Conservation (phyloP, 345 rosid genomes). For the Euphorbia peplus region DNA sequence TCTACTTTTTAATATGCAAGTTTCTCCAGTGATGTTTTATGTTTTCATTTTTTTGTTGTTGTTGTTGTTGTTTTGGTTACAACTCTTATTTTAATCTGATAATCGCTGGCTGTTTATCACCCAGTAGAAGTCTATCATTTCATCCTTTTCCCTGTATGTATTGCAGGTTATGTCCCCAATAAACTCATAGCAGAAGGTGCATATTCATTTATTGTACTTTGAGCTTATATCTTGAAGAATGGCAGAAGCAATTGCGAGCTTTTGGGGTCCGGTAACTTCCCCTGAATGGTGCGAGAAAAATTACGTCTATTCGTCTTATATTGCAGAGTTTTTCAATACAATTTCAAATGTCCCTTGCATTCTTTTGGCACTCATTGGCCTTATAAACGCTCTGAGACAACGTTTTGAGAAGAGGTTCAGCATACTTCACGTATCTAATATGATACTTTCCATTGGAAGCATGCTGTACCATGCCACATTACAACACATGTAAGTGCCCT, state of each 20-base stretch:
- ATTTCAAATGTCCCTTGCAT: conserved; percentile 71
- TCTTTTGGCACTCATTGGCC: conserved; percentile 78
- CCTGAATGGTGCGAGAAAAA: conserved; percentile 88
- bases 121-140: not conserved
- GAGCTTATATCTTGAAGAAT: conserved; percentile 34
- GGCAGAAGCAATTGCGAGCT: conserved; percentile 73
- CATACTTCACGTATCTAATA: conserved; percentile 83
- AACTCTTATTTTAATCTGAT: not conserved
- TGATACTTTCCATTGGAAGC: conserved; percentile 89
- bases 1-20: not conserved
- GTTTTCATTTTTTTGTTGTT: not conserved
- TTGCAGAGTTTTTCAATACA: conserved; percentile 92
- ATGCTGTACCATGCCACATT: conserved; percentile 83
- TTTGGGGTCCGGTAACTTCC: conserved; percentile 96
- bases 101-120: not conserved
- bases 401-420: conserved; percentile 94
- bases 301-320: conserved; percentile 64
- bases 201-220: conserved; percentile 13
- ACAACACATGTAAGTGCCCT: conserved; percentile 63
- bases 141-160: conserved; percentile 7
- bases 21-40: not conserved
- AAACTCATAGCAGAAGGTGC: conserved; percentile 17
- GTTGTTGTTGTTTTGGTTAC: not conserved
- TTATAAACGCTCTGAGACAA: conserved; percentile 76
- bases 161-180: conserved; percentile 27